Conservation (phyloP, 768 basidiomycete genomes). For the Pulveroboletus frians region DNA sequence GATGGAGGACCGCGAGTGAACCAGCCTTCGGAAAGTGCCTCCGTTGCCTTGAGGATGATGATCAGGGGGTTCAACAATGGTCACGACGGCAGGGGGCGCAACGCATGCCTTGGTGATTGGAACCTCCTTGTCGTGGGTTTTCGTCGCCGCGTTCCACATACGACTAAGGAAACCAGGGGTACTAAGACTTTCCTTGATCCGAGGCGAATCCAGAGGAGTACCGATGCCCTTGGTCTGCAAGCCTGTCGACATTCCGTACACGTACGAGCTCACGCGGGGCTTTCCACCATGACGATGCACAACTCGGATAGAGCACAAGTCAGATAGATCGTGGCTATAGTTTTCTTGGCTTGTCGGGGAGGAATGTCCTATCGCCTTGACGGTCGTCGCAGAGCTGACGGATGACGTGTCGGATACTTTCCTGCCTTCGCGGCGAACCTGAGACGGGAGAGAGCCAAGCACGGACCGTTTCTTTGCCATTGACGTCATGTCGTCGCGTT, state of each 20-base stretch:
- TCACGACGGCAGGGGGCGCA: conserved; percentile 18
- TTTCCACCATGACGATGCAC: conserved; percentile 23
- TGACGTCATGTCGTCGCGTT: conserved; percentile 27
- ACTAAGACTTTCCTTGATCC: conserved; percentile 36
- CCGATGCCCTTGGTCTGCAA: conserved; percentile 11
- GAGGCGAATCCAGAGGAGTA: conserved; percentile 16
- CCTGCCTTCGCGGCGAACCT: conserved; percentile 38
- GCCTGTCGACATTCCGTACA: conserved; percentile 21
- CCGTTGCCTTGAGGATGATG: conserved; percentile 26
- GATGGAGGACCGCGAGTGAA: conserved; percentile 42
- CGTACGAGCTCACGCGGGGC: conserved; percentile 26
- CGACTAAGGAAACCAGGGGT: conserved; percentile 57
- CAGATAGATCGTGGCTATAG: conserved; percentile 11
- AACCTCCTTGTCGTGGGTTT: conserved; percentile 31
- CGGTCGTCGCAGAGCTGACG: conserved; percentile 32
- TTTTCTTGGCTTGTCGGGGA: conserved; percentile 19
- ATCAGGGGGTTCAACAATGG: conserved; percentile 25
- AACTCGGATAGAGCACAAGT: conserved; percentile 23
- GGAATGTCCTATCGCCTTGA: conserved; percentile 26
- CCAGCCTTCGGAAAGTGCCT: conserved; percentile 37
- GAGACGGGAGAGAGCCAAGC: conserved; percentile 43
- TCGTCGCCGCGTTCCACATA: conserved; percentile 67
- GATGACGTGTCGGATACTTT: conserved; percentile 34
- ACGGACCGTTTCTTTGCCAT: conserved; percentile 37
- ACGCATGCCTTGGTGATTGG: conserved; percentile 6